These are phyloP conservation scores for Oldenlandia corymbosa DNA, from an alignment of 257 asterid genomes.

Conservation along the genomic window DNA sequence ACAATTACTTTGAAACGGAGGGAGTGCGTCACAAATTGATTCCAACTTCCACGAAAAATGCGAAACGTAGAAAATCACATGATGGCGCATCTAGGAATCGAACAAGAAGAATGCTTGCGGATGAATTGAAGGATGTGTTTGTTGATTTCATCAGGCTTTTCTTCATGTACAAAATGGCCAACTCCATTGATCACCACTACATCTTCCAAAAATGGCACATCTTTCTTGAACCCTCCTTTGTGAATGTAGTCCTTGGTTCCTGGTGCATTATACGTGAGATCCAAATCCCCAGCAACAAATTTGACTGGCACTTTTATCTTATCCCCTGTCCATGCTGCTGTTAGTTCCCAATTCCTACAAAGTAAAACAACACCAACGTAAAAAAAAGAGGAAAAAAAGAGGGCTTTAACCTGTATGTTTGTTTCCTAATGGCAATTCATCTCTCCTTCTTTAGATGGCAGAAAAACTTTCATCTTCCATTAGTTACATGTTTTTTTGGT, in stretches of 20 bases:
- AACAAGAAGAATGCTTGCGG: constrained; percentile 16
- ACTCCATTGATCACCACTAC: constrained; percentile 54
- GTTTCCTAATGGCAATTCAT: too few relatives aligned
- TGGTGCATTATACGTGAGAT: constrained; percentile 53
- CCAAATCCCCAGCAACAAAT: constrained; percentile 63
- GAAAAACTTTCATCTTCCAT: too few relatives aligned
- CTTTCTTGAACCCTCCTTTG: constrained; percentile 60
- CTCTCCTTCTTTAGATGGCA: too few relatives aligned
- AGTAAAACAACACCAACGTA: too few relatives aligned
- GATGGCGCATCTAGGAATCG: constrained; percentile 6
- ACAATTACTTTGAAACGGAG: too few relatives aligned
- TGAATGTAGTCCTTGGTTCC: constrained; percentile 58
- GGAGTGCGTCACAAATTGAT: too few relatives aligned
- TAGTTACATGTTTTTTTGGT: too few relatives aligned
- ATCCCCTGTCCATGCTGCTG: constrained; percentile 59
- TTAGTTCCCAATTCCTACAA: constrained; percentile 69
- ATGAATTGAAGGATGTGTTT: constrained; percentile 47
- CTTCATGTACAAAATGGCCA: constrained; percentile 63
- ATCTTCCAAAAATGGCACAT: constrained; percentile 55
- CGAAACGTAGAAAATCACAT: constrained; percentile 10
- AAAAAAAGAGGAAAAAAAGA: too few relatives aligned
- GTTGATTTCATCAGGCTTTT: constrained; percentile 52
- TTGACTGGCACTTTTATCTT: constrained; percentile 50
- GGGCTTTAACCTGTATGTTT: too few relatives aligned
- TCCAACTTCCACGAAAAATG: too few relatives aligned